Percentiles rank a stretch among this genome's conserved stretches.
phyloP scores from a whole-genome alignment of 768 basidiomycete species.

The Psilocybe azurescens region DNA sequence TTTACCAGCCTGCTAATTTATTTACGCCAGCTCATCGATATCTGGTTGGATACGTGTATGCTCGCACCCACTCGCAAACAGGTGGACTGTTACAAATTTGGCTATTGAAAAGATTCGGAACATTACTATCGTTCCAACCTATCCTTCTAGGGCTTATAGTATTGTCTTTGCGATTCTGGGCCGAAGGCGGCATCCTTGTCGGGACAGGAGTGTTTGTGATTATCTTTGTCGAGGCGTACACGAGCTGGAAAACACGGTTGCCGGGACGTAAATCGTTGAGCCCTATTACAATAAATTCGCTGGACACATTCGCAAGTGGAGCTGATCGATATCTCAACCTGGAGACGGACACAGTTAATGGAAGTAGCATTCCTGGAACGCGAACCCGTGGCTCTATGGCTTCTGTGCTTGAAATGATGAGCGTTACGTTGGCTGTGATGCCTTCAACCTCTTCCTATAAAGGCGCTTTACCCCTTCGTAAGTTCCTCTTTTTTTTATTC shows the following conservation, averaged over 20 bases:
- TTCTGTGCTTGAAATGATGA: slow-evolving; percentile 87
- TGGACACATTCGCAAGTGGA: slow-evolving; percentile 55
- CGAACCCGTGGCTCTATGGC: slow-evolving; percentile 75
- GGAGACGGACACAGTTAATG: slow-evolving; percentile 56
- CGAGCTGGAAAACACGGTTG: slow-evolving; percentile 50
- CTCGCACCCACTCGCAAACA: slow-evolving; percentile 72
- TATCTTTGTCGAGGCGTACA: slow-evolving; percentile 65
- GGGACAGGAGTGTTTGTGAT: slow-evolving; percentile 60
- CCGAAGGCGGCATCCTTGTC: slow-evolving; percentile 68
- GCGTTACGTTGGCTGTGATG: slow-evolving; percentile 74
- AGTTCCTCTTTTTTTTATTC: slow-evolving; percentile 34
- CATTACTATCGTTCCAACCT: slow-evolving; percentile 75
- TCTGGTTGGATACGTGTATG: slow-evolving; percentile 80
- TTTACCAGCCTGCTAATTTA: neutral
- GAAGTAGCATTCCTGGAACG: slow-evolving; percentile 45
- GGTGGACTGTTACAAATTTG: slow-evolving; percentile 79
- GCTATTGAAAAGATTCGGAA: slow-evolving; percentile 74
- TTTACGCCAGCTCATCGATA: slow-evolving; percentile 72
- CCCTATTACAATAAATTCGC: slow-evolving; percentile 59
- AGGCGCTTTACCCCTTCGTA: slow-evolving; percentile 72
- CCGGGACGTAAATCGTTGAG: slow-evolving; percentile 57
- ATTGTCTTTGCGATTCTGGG: slow-evolving; percentile 70
- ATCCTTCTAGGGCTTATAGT: slow-evolving; percentile 76
- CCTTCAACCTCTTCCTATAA: slow-evolving; percentile 60
- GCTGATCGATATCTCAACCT: slow-evolving; percentile 49